Evolutionary conservation across 768 basidiomycete species (phyloP), one percentile per base, ranked within the genome.

Genomic region (Candolleomyces eurysporus): DNA sequence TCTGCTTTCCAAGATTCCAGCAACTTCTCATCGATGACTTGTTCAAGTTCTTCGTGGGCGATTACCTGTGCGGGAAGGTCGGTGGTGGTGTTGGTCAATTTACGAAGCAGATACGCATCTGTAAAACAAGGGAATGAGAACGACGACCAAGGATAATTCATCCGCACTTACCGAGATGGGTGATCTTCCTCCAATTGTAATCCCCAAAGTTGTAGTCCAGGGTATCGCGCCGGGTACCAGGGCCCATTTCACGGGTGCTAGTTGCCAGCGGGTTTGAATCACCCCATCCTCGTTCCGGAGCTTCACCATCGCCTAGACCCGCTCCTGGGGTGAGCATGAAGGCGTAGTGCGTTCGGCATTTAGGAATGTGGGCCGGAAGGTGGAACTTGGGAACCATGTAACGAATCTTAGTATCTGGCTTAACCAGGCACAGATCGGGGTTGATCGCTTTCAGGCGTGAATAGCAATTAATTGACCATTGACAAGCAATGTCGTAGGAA

Each of bases 161-260:
- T n/a, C 5, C 2, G 13, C 17, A 64, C 66, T 46, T 26, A 62
- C 60, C 56, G 19, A 76, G 31, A n/a, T 49, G 43, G 3, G 65
- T 32, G 0, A 64, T 50, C 48, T 73, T 75, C 40, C 54, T 58
- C 72, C 72, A 77, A 43, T 75, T 75, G 48, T 62, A 64, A 46
- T 68, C 63, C 0, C 64, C 67, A 58, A 71, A 75, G 26, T 73
- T 69, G 30, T 66, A 65, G 50, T 75, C 70, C 0, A 76, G 36
- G 0, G 62, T 66, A 30, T 74, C 72, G 0, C 65, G 60, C 4
- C 72, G 59, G 7, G 68, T 67, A 1, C 73, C 73, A 10, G 73
- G 71, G 6, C 76, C 75, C 78, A 79, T 78, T 64, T 76, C 75
- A 26, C 65, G 60, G 0, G 75, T 78, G 51, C 74, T 74, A 4